phyloP scores from a whole-genome alignment of 2,329 filamentous ascomycete genomes.

The Xylaria sp. region DNA sequence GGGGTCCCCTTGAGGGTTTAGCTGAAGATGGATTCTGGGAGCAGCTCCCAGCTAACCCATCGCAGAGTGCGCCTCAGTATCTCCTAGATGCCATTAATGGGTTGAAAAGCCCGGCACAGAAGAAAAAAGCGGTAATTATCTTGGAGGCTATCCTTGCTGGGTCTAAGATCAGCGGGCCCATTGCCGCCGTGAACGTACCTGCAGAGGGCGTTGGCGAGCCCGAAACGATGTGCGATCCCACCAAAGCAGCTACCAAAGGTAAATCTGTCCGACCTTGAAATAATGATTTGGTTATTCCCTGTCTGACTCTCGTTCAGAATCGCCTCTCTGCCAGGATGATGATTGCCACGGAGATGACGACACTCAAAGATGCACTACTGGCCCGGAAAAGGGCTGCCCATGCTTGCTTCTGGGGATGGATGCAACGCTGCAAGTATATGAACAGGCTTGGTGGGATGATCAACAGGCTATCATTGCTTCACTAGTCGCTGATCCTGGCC shows the following conservation, averaged over 20 bases:
- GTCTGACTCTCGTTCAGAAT: neutral
- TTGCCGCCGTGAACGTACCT: too few species aligned
- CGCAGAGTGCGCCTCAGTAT: neutral
- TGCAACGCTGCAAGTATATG: neutral
- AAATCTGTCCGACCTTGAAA: neutral
- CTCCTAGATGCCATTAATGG: neutral
- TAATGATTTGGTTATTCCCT: neutral
- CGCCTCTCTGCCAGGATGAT: neutral
- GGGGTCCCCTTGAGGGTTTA: neutral
- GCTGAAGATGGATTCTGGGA: neutral
- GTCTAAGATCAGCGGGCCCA: too few species aligned
- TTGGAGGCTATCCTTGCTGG: neutral
- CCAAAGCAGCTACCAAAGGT: neutral
- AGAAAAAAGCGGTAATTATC: neutral
- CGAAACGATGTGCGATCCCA: too few species aligned
- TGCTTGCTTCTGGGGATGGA: neutral
- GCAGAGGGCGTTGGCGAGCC: too few species aligned
- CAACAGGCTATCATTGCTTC: neutral
- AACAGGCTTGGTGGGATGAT: neutral
- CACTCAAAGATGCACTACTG: neutral
- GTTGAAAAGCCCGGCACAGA: neutral
- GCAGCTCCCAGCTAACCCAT: neutral
- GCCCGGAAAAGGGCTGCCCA: neutral
- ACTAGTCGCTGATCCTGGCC: neutral
- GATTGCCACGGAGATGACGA: neutral